Conservation (phyloP, 345 rosid genomes). For the Dipteronia sinensis region DNA sequence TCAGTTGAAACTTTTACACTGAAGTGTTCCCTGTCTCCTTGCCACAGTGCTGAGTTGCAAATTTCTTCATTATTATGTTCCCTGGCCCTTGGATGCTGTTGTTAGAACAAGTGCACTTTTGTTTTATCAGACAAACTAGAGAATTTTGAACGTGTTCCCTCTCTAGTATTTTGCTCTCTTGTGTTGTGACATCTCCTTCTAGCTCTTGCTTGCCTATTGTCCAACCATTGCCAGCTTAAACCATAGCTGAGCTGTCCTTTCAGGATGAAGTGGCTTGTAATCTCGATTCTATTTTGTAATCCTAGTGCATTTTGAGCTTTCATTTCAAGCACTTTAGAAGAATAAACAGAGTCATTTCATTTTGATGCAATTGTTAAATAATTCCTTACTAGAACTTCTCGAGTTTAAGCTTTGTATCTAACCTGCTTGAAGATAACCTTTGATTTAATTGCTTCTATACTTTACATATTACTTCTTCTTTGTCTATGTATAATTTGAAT, state of each 20-base stretch:
- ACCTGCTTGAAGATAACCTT: background rate
- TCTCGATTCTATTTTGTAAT: background rate
- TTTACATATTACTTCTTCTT: too few relatives aligned
- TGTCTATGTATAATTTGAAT: slow-evolving; percentile 6
- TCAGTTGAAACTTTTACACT: background rate
- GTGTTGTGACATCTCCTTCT: background rate
- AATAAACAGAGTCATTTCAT: background rate
- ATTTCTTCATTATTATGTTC: background rate
- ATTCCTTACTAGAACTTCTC: background rate
- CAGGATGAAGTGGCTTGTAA: background rate
- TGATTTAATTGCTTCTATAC: background rate
- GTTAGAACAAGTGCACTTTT: background rate
- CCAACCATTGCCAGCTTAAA: background rate
- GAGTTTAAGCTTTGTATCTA: slow-evolving; percentile 11
- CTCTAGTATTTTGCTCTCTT: background rate
- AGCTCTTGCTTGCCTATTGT: background rate
- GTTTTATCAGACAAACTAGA: background rate
- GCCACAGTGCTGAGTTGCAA: background rate
- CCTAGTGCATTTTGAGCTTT: background rate
- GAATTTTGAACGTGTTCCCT: background rate
- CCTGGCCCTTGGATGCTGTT: background rate
- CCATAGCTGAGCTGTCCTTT: background rate
- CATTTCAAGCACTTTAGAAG: slow-evolving; percentile 9
- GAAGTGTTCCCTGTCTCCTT: background rate
- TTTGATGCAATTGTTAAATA: background rate